Percentiles rank a stretch among this genome's conserved stretches.
These are phyloP conservation scores for Botrytis pseudocinerea DNA, from an alignment of 2,329 filamentous ascomycete genomes.

Conservation along the genomic window DNA sequence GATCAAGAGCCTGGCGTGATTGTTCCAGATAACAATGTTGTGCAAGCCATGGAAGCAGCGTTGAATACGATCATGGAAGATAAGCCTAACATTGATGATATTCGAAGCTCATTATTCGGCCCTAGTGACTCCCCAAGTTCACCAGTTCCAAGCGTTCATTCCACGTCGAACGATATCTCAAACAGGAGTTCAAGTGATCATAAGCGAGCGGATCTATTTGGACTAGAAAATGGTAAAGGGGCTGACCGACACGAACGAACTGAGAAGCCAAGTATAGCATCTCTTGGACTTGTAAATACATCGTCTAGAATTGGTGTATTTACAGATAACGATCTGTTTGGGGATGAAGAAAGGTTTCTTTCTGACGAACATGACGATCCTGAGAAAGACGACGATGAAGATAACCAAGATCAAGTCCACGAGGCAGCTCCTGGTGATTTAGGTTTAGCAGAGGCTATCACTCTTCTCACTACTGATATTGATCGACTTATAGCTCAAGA, in stretches of 20 bases:
- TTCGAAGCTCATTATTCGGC: constrained; percentile 67
- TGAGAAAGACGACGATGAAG: constrained; percentile 55
- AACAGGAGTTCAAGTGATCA: constrained; percentile 63
- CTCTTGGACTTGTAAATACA: constrained; percentile 84
- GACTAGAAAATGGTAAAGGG: constrained; percentile 47
- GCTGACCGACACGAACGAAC: constrained; percentile 51
- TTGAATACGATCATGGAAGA: constrained; percentile 90
- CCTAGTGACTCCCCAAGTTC: constrained; percentile 47
- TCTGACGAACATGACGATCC: constrained; percentile 83
- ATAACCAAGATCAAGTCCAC: constrained; percentile 79
- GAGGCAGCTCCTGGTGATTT: constrained; percentile 94
- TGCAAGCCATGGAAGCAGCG: constrained; percentile 90
- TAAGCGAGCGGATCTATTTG: constrained; percentile 46
- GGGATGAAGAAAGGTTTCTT: constrained; percentile 80
- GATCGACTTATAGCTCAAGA: constrained; percentile 86
- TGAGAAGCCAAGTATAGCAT: constrained; percentile 83
- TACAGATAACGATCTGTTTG: constrained; percentile 88
- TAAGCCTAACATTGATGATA: constrained; percentile 65
- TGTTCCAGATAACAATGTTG: constrained; percentile 73
- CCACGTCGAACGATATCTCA: constrained; percentile 60
- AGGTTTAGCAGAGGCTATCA: constrained; percentile 89
- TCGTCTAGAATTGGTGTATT: constrained; percentile 91
- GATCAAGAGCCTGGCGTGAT: constrained; percentile 66
- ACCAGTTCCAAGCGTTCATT: constrained; percentile 49
- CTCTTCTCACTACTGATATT: constrained; percentile 83